Percentiles rank a stretch among this genome's conserved stretches.
Conservation (phyloP, 257 asterid species). For the Nyctanthes arbortristis region DNA sequence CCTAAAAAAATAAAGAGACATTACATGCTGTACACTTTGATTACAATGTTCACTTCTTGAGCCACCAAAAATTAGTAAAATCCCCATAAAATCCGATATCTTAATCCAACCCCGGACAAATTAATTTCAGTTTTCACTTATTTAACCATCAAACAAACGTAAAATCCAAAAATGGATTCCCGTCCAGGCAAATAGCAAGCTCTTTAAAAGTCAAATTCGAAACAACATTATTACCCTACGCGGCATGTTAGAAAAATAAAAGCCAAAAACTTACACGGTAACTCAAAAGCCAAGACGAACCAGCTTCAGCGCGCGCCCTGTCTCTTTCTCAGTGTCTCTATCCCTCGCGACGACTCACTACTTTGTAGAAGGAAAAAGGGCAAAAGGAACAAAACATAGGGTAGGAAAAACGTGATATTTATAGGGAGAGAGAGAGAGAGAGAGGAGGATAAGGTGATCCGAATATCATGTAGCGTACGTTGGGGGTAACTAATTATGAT, state of each 20-base stretch:
- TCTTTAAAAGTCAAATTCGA: background rate
- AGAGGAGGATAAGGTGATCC: constrained; percentile 44
- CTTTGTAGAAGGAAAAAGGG: background rate
- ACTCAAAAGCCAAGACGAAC: constrained; percentile 30
- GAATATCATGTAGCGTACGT: constrained; percentile 40
- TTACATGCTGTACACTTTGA: too few species aligned
- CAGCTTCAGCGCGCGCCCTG: constrained; percentile 24
- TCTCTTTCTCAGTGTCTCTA: constrained; percentile 21
- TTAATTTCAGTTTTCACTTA: too few species aligned
- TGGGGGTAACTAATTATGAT: constrained; percentile 5
- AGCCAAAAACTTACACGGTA: constrained; percentile 37
- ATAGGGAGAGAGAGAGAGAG: constrained; percentile 31
- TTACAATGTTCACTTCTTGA: background rate
- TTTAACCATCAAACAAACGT: too few species aligned
- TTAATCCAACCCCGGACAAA: background rate
- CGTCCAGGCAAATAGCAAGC: too few species aligned
- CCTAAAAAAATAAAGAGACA: too few species aligned
- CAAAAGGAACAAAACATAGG: constrained; percentile 17
- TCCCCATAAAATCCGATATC: background rate
- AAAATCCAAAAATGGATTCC: too few species aligned
- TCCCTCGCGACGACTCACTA: background rate
- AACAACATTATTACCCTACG: too few species aligned
- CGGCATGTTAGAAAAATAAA: too few species aligned
- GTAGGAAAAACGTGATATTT: constrained; percentile 41
- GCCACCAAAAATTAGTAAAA: background rate